Percentiles rank a stretch among this genome's conserved stretches.
These are phyloP conservation scores for Aspergillus sp. DNA, from an alignment of 2,329 filamentous ascomycete species.

Conservation along the genomic window DNA sequence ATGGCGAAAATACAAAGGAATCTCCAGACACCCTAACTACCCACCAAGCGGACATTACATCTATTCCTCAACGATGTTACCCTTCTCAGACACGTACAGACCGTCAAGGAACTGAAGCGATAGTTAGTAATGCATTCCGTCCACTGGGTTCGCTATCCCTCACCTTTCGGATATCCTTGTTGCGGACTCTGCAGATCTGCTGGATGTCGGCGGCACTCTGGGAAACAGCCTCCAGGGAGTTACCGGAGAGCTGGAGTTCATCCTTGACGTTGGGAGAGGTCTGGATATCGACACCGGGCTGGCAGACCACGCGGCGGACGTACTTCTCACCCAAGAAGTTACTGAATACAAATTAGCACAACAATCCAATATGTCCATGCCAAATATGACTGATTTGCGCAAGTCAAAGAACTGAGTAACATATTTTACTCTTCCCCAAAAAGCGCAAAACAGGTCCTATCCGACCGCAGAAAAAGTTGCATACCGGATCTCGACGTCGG, in stretches of 20 bases:
- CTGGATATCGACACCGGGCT: conserved; percentile 85
- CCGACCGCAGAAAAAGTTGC: conserved; percentile 35
- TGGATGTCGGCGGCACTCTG: conserved; percentile 99
- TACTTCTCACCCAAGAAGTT: conserved; percentile 99
- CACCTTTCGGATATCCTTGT: conserved; percentile 99
- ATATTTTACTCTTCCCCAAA: neutral
- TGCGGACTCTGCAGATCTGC: conserved; percentile 98
- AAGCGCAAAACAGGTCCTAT: neutral
- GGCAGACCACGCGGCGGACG: conserved; percentile 87
- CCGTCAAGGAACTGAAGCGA: conserved; percentile 87
- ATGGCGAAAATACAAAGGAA: conserved; percentile 36
- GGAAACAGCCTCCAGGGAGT: conserved; percentile 96
- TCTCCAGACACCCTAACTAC: conserved; percentile 37
- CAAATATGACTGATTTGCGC: neutral
- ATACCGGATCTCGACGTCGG: conserved; percentile 96
- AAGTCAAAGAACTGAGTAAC: neutral
- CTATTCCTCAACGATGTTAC: conserved; percentile 76
- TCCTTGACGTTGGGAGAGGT: conserved; percentile 94
- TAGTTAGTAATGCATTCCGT: conserved; percentile 10
- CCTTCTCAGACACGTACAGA: conserved; percentile 99
- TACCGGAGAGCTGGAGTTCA: conserved; percentile 88
- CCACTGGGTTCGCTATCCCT: conserved; percentile 22
- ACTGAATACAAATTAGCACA: conserved; percentile 50
- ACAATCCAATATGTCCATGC: neutral
- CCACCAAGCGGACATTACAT: conserved; percentile 33